A percentile compares a stretch with the other conserved stretches of the same genome.
Conservation (phyloP, 2,329 filamentous ascomycete genomes). For the Diaporthe vaccinii region DNA sequence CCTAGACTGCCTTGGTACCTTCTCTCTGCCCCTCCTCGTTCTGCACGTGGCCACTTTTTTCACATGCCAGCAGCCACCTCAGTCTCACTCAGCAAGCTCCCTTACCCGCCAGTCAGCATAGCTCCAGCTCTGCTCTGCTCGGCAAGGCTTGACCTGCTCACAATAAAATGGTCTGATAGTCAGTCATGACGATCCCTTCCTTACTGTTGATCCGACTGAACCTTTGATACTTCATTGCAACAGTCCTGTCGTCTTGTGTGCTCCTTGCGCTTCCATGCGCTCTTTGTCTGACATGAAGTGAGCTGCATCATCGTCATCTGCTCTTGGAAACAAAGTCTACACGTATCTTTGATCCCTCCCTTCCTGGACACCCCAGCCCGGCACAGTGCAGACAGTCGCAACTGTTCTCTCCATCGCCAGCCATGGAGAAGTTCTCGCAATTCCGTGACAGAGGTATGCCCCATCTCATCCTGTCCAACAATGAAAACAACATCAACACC, state of each 20-base stretch:
- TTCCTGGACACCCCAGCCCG: background rate
- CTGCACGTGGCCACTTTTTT: slow-evolving; percentile 27
- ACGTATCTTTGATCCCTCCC: background rate
- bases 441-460: slow-evolving; percentile 86
- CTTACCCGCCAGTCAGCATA: slow-evolving; percentile 4
- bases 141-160: slow-evolving; percentile 12
- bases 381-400: background rate
- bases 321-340: background rate
- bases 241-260: background rate
- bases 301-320: slow-evolving; percentile 14
- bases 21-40: background rate
- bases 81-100: background rate
- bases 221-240: background rate
- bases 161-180: slow-evolving; percentile 24
- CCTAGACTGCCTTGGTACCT: background rate
- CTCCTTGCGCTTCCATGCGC: slow-evolving; percentile 23
- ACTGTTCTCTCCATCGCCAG: slow-evolving; percentile 16
- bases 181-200: slow-evolving; percentile 30
- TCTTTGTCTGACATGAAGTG: slow-evolving; percentile 25
- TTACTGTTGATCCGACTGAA: background rate
- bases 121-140: slow-evolving; percentile 13
- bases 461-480: slow-evolving; percentile 17
- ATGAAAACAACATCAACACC: background rate
- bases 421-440: slow-evolving; percentile 95
- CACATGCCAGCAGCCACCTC: slow-evolving; percentile 13